Evolutionary conservation across 1,139 yeast genomes (phyloP).

Genomic region (Zygosaccharomyces sapae): DNA sequence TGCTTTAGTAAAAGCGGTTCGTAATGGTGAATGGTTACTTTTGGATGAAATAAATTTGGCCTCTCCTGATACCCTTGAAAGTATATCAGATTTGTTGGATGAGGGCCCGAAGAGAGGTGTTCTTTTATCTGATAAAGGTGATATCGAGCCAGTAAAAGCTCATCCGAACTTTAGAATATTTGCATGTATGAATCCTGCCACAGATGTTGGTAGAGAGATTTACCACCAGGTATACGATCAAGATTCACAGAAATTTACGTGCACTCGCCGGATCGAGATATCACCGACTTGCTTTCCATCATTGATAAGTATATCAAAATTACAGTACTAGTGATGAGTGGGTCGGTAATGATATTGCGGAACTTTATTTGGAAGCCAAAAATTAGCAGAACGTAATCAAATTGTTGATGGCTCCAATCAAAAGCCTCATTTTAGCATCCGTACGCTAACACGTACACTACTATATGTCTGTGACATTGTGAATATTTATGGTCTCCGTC

Average conservation of each 20-base stretch:
- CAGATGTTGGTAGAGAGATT: conserved; percentile 92
- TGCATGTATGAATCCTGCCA: conserved; percentile 99
- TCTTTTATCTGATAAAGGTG: conserved; percentile 83
- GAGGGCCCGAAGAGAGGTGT: conserved; percentile 65
- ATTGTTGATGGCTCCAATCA: conserved; percentile 98
- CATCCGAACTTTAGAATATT: conserved; percentile 86
- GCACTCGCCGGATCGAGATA: conserved; percentile 86
- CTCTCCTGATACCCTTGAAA: conserved; percentile 88
- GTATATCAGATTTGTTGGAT: conserved; percentile 78
- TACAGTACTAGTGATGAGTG: conserved; percentile 77
- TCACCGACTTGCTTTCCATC: conserved; percentile 73
- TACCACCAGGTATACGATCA: conserved; percentile 83
- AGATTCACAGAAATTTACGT: conserved; percentile 91
- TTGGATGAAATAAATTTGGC: conserved; percentile 94
- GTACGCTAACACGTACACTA: conserved; percentile 87
- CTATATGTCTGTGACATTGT: conserved; percentile 77
- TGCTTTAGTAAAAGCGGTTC: conserved; percentile 81
- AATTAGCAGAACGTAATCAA: conserved; percentile 63
- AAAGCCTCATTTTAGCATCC: conserved; percentile 91
- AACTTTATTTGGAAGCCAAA: conserved; percentile 76
- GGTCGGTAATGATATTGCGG: conserved; percentile 87
- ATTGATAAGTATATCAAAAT: conserved; percentile 81
- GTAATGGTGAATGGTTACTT: conserved; percentile 92
- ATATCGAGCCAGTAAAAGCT: conserved; percentile 80
- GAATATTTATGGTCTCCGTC: conserved; percentile 74